Conservation (phyloP, 345 rosid species). For the Lepidium africanum region DNA sequence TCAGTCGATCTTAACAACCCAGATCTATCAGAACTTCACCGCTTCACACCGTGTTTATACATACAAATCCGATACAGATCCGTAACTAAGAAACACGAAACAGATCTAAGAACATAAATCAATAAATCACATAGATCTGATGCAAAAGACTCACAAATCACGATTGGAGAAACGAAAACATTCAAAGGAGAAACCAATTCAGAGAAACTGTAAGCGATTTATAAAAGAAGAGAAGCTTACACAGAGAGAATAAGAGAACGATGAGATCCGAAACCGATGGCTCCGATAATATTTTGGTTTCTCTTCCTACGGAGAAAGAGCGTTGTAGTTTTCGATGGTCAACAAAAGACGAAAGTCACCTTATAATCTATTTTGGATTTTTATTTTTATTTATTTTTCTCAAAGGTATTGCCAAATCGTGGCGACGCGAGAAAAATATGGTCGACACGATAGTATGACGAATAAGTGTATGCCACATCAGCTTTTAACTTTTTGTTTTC, state of each 20-base stretch:
- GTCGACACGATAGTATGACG: conserved; percentile 25
- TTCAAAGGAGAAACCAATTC: not conserved
- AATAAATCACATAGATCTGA: conserved; percentile 6
- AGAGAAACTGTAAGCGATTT: not conserved
- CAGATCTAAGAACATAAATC: not conserved
- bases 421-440: conserved; percentile 3
- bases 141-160: conserved; percentile 9
- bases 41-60: not conserved
- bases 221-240: not conserved
- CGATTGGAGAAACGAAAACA: not conserved
- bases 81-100: not conserved
- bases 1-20: not conserved
- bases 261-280: conserved; percentile 18
- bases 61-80: not conserved
- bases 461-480: conserved; percentile 13
- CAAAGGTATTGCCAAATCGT: conserved; percentile 13
- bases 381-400: not conserved
- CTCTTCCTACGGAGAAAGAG: conserved; percentile 23
- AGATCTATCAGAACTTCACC: conserved; percentile 6
- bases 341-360: conserved; percentile 23
- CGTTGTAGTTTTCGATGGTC: conserved; percentile 25
- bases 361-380: not conserved
- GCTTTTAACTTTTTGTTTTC: not conserved
- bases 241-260: conserved; percentile 10
- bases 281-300: not conserved